A percentile compares a stretch with the other conserved stretches of the same genome.
phyloP scores from a whole-genome alignment of 2,329 filamentous ascomycete genomes.

The Bipolaris victoriae region DNA sequence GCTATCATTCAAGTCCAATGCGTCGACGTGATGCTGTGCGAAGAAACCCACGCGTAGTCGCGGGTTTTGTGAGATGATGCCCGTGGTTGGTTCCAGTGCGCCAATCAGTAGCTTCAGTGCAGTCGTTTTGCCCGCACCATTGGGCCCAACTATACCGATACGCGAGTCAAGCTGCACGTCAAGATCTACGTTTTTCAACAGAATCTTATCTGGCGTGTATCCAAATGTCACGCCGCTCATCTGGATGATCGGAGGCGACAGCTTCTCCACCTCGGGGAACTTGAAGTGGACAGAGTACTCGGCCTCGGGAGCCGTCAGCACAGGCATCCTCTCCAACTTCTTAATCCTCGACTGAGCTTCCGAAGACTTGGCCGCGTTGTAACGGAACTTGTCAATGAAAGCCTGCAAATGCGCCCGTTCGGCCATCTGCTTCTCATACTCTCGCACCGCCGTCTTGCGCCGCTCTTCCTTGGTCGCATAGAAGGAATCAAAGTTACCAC shows the following conservation, averaged over 20 bases:
- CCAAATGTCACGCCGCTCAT: slow-evolving; percentile 94
- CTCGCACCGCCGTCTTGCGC: slow-evolving; percentile 92
- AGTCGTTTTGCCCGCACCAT: slow-evolving; percentile 98
- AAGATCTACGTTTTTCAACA: slow-evolving; percentile 86
- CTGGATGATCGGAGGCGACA: slow-evolving; percentile 96
- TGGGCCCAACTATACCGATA: slow-evolving; percentile 98
- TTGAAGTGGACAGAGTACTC: slow-evolving; percentile 97
- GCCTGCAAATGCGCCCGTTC: slow-evolving; percentile 90
- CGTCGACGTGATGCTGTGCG: slow-evolving; percentile 97
- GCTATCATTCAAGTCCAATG: slow-evolving; percentile 84
- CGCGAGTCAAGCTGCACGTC: slow-evolving; percentile 97
- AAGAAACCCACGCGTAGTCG: slow-evolving; percentile 94
- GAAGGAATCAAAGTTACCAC: slow-evolving; percentile 78
- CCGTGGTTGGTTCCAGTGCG: slow-evolving; percentile 75
- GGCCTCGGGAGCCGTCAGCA: slow-evolving; percentile 85
- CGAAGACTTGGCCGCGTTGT: slow-evolving; percentile 98
- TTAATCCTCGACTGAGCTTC: slow-evolving; percentile 99
- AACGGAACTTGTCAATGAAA: slow-evolving; percentile 99
- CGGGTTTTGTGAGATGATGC: slow-evolving; percentile 86
- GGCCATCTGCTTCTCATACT: slow-evolving; percentile 98
- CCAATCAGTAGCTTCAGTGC: slow-evolving; percentile 97
- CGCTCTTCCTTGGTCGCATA: slow-evolving; percentile 97
- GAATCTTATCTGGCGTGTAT: slow-evolving; percentile 77
- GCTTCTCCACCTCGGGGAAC: slow-evolving; percentile 96
- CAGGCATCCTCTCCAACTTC: slow-evolving; percentile 96